A percentile compares a stretch with the other conserved stretches of the same genome.
These are phyloP conservation scores for Beauveria brongniartii DNA, from an alignment of 2,329 filamentous ascomycete species.

Conservation along the genomic window DNA sequence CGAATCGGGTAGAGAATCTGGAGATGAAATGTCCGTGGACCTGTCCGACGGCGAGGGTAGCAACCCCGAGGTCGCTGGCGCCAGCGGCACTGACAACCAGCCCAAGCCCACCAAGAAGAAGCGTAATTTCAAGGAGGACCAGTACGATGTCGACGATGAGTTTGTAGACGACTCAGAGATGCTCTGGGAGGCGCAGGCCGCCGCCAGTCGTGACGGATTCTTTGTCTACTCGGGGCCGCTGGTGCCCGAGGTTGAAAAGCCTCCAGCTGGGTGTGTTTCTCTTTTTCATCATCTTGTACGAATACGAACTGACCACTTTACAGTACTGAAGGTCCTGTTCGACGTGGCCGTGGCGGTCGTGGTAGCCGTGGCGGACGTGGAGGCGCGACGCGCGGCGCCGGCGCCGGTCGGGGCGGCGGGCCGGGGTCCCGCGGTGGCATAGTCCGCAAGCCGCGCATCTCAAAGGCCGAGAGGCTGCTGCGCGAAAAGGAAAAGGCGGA, in stretches of 20 bases:
- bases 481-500: slow-evolving; percentile 49
- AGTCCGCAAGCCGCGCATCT: slow-evolving; percentile 74
- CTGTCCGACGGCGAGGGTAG: slow-evolving; percentile 68
- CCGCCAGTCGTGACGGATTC: slow-evolving; percentile 90
- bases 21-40: slow-evolving; percentile 80
- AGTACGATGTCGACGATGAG: slow-evolving; percentile 75
- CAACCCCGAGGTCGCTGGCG: slow-evolving; percentile 73
- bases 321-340: slow-evolving; percentile 66
- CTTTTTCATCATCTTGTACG: background rate
- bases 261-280: slow-evolving; percentile 39
- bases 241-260: slow-evolving; percentile 78
- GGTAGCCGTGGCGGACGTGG: slow-evolving; percentile 49
- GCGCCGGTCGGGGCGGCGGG: slow-evolving; percentile 39
- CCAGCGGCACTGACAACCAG: slow-evolving; percentile 52
- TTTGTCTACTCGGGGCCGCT: slow-evolving; percentile 95
- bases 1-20: slow-evolving; percentile 58
- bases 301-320: slow-evolving; percentile 24
- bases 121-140: slow-evolving; percentile 71
- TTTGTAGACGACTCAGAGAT: slow-evolving; percentile 92
- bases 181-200: slow-evolving; percentile 90
- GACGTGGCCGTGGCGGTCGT: slow-evolving; percentile 52
- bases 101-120: slow-evolving; percentile 73
- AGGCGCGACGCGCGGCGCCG: slow-evolving; percentile 45
- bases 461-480: slow-evolving; percentile 57
- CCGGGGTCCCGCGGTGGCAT: slow-evolving; percentile 71